phyloP scores from a whole-genome alignment of 192 early-diverging fungal species.

The Cladochytrium replicatum region DNA sequence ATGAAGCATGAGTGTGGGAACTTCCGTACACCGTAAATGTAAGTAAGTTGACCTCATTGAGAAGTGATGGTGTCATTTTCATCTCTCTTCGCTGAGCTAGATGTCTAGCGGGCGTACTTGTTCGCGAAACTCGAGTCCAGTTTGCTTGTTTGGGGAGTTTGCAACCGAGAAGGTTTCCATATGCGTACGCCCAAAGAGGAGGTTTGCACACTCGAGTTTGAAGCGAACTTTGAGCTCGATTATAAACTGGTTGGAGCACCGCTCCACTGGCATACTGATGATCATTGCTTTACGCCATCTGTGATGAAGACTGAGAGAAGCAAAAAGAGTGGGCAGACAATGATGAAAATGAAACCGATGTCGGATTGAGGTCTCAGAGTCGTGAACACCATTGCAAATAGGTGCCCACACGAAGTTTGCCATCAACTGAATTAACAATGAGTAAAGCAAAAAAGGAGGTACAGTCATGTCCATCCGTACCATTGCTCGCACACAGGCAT shows the following conservation, averaged over 20 bases:
- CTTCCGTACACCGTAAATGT: not conserved
- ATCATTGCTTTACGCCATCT: conserved; percentile 14
- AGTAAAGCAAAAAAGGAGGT: too few species aligned
- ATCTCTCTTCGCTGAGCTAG: too few species aligned
- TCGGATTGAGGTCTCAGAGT: conserved; percentile 23
- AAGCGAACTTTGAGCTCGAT: conserved; percentile 31
- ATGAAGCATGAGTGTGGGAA: conserved; percentile 27
- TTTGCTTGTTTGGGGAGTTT: conserved; percentile 3
- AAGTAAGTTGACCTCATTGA: conserved; percentile 19
- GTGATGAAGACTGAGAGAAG: conserved; percentile 17
- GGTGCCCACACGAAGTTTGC: conserved; percentile 33
- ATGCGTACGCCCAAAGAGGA: conserved; percentile 18
- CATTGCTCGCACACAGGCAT: conserved; percentile 15
- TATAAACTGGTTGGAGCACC: conserved; percentile 11
- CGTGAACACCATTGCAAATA: conserved; percentile 22
- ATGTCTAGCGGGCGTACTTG: not conserved
- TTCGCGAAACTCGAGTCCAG: not conserved
- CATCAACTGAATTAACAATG: conserved; percentile 20
- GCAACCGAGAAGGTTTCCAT: not conserved
- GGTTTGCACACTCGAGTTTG: conserved; percentile 7
- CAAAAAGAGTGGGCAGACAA: conserved; percentile 14
- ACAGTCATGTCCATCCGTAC: not conserved
- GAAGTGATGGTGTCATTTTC: not conserved
- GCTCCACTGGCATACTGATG: conserved; percentile 7
- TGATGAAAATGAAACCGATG: conserved; percentile 29